Conservation (phyloP, 805 yeast genomes). For the Sugiyamaella americana region DNA sequence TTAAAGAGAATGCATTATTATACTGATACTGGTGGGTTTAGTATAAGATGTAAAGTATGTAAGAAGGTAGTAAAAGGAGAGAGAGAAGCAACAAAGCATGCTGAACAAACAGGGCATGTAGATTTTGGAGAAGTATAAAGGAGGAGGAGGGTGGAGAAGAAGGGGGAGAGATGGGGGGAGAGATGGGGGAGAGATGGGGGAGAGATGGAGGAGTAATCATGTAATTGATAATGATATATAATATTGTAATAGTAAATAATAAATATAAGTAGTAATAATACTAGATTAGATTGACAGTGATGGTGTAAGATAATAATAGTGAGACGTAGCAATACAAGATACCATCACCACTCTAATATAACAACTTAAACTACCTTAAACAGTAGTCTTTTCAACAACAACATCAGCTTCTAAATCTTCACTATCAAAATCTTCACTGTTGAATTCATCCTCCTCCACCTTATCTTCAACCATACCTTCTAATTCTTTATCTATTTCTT, state of each 20-base stretch:
- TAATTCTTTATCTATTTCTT: not conserved
- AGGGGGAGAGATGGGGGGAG: too few species aligned
- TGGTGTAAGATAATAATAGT: too few species aligned
- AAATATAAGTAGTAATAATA: too few species aligned
- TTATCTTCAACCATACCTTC: not conserved
- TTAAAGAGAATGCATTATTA: conserved; percentile 51
- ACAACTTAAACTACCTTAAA: too few species aligned
- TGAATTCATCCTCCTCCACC: not conserved
- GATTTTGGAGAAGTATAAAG: conserved; percentile 48
- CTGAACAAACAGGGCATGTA: conserved; percentile 53
- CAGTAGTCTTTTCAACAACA: conserved; percentile 1
- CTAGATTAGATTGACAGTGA: too few species aligned
- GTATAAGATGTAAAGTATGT: conserved; percentile 54
- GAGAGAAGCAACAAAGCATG: conserved; percentile 58
- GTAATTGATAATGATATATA: too few species aligned
- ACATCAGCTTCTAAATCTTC: not conserved
- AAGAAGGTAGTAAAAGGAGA: conserved; percentile 51
- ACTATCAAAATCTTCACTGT: not conserved
- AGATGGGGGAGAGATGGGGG: too few species aligned
- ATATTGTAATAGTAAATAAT: too few species aligned
- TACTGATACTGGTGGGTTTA: conserved; percentile 58
- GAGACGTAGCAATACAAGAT: too few species aligned
- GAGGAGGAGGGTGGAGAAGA: not conserved
- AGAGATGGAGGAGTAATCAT: too few species aligned
- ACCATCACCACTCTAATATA: not conserved